Conservation (phyloP, 2,329 filamentous ascomycete genomes). For the Alternaria gansuensis region DNA sequence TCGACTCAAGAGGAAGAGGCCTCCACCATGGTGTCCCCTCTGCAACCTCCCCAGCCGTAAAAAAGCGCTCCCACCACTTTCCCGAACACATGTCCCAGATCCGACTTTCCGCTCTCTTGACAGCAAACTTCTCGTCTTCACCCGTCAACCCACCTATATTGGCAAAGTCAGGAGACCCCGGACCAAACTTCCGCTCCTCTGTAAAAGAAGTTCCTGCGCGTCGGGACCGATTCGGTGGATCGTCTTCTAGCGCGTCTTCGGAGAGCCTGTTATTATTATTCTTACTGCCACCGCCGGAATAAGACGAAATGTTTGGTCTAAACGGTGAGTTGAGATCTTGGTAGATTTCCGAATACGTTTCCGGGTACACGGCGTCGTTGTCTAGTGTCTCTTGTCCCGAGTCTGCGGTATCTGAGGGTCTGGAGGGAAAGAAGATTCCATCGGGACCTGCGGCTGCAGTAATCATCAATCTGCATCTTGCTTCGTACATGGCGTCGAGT, state of each 20-base stretch:
- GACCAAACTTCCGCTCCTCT: constrained; percentile 37
- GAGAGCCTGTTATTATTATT: constrained; percentile 39
- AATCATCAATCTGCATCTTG: constrained; percentile 78
- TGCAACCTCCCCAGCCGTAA: constrained; percentile 58
- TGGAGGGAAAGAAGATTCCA: constrained; percentile 75
- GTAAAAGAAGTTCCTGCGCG: constrained; percentile 37
- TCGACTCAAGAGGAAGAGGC: constrained; percentile 68
- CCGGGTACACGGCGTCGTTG: constrained; percentile 67
- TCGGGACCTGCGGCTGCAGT: constrained; percentile 74
- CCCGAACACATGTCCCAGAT: constrained; percentile 83
- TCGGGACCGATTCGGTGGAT: constrained; percentile 57
- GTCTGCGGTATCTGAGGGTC: constrained; percentile 17
- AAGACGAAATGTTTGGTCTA: constrained; percentile 77
- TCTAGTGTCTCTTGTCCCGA: constrained; percentile 15
- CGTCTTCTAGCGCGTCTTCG: constrained; percentile 60
- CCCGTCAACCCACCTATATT: constrained; percentile 75
- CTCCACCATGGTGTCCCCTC: constrained; percentile 68
- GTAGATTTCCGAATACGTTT: constrained; percentile 76
- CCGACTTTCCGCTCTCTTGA: constrained; percentile 77
- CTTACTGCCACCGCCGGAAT: constrained; percentile 50
- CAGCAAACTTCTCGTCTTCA: constrained; percentile 83
- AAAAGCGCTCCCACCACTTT: constrained; percentile 74
- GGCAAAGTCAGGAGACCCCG: constrained; percentile 66
- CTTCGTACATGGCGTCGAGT: constrained; percentile 79
- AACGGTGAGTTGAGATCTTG: constrained; percentile 81